Percentiles rank a stretch among this genome's conserved stretches.
Conservation (phyloP, 306 rosid species). For the Fragaria ananassa region DNA sequence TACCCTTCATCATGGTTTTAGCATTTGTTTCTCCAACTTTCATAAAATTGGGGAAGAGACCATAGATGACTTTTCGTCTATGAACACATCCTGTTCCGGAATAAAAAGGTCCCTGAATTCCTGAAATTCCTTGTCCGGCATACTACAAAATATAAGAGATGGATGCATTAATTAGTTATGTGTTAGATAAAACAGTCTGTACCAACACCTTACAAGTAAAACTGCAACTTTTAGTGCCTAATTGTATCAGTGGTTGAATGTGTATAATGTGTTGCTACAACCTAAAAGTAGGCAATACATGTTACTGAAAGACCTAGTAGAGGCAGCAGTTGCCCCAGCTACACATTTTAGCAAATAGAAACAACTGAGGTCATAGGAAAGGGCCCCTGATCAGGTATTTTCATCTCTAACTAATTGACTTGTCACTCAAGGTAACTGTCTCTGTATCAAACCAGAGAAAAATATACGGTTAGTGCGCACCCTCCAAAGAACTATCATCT, state of each 20-base stretch:
- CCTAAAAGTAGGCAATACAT: too few species aligned
- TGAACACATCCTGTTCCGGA: constrained; percentile 58
- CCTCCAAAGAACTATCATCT: constrained; percentile 11
- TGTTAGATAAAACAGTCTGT: not conserved
- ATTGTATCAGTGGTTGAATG: not conserved
- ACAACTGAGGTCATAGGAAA: not conserved
- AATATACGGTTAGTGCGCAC: constrained; percentile 10
- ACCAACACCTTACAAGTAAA: not conserved
- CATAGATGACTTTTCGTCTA: constrained; percentile 64
- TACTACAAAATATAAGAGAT: constrained; percentile 18
- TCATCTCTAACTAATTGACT: not conserved
- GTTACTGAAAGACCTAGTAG: not conserved
- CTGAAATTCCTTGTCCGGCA: constrained; percentile 34
- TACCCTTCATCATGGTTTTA: not conserved
- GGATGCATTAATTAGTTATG: not conserved
- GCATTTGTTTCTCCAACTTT: not conserved
- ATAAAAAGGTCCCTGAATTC: constrained; percentile 43
- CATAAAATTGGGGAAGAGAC: constrained; percentile 32
- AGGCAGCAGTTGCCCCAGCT: not conserved
- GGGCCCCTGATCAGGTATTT: not conserved
- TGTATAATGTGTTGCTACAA: not conserved
- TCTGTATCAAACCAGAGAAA: not conserved
- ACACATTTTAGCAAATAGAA: too few species aligned
- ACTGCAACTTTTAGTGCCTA: not conserved
- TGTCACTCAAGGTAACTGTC: not conserved